A percentile compares a stretch with the other conserved stretches of the same genome.
Conservation (phyloP, 495 filamentous ascomycete species). For the Hypoxylon subgilvum region DNA sequence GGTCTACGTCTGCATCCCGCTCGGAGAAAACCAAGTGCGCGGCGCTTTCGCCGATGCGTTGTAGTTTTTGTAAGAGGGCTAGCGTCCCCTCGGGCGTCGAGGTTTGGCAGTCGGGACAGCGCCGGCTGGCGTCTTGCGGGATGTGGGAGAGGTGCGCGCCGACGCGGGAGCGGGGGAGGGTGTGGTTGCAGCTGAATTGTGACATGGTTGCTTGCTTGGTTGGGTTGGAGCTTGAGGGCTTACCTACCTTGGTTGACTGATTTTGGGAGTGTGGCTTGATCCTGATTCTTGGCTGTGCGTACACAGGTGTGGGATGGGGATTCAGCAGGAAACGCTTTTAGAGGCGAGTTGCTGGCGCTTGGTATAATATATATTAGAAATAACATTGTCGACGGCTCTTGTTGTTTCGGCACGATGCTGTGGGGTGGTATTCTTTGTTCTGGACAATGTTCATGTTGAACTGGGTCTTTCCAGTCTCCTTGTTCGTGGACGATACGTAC, state of each 20-base stretch:
- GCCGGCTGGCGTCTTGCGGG: slow-evolving; percentile 6
- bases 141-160: slow-evolving; percentile 19
- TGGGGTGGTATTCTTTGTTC: too few relatives aligned
- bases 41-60: background rate
- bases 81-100: background rate
- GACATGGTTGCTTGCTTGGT: slow-evolving; percentile 9
- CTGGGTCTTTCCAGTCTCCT: too few relatives aligned
- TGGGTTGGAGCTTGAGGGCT: background rate
- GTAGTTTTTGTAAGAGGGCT: background rate
- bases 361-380: too few relatives aligned
- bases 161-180: slow-evolving; percentile 22
- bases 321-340: background rate
- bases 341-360: too few relatives aligned
- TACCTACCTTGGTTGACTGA: slow-evolving; percentile 13
- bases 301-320: too few relatives aligned
- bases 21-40: too few relatives aligned
- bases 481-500: too few relatives aligned
- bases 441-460: too few relatives aligned
- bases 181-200: slow-evolving; percentile 16
- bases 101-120: slow-evolving; percentile 26
- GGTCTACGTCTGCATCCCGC: slow-evolving; percentile 9
- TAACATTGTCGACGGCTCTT: too few relatives aligned
- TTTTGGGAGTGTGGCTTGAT: background rate
- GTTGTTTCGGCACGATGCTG: too few relatives aligned
- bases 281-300: too few relatives aligned